Evolutionary conservation across 2,329 filamentous ascomycete genomes (phyloP).

Genomic region (Byssothecium circinans): DNA sequence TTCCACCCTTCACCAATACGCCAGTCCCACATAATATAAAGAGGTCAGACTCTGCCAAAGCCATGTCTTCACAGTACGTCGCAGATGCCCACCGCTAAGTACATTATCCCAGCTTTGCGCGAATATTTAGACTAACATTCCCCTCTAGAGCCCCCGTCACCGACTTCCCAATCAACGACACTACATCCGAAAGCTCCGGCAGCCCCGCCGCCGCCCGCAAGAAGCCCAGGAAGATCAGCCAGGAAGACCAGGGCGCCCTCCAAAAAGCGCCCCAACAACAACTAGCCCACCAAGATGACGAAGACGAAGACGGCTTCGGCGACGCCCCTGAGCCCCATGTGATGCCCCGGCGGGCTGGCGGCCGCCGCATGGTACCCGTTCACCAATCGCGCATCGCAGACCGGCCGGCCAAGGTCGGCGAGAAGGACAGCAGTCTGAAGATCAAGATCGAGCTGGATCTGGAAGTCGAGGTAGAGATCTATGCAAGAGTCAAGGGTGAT

Average conservation of each 20-base stretch:
- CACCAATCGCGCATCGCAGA: conserved; percentile 46
- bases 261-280: conserved; percentile 12
- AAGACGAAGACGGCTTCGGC: conserved; percentile 13
- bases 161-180: too few species aligned
- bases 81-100: background rate
- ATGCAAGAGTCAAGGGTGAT: conserved; percentile 37
- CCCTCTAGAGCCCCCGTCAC: conserved; percentile 11
- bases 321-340: conserved; percentile 43
- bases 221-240: conserved; percentile 18
- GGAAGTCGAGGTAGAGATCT: conserved; percentile 37
- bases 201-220: conserved; percentile 9
- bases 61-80: conserved; percentile 21
- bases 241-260: conserved; percentile 5
- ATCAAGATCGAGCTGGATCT: conserved; percentile 49
- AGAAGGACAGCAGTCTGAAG: conserved; percentile 44
- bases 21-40: conserved; percentile 3
- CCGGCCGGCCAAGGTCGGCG: conserved; percentile 37
- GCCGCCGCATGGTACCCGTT: conserved; percentile 30
- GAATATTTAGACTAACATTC: conserved; percentile 8
- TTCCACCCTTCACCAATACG: conserved; percentile 3
- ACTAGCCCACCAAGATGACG: conserved; percentile 7
- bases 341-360: conserved; percentile 8
- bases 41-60: conserved; percentile 12
- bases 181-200: conserved; percentile 12
- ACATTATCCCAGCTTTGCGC: background rate